Conservation (phyloP, 129 eudicot genomes). For the Tagetes erecta region DNA sequence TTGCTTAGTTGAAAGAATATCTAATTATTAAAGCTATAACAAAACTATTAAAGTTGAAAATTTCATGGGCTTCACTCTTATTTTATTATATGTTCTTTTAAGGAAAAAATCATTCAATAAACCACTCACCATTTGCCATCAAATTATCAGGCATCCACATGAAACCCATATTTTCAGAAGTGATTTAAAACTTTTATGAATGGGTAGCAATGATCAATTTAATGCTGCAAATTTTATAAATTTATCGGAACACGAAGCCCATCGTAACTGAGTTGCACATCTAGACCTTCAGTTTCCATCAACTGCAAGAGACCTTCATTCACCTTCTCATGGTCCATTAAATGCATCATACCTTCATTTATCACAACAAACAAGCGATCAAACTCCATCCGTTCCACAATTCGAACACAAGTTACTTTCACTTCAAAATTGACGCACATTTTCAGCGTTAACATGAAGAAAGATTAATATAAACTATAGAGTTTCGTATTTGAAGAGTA, state of each 20-base stretch:
- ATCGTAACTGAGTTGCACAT: conserved; percentile 89
- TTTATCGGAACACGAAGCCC: conserved; percentile 85
- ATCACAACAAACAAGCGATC: conserved; percentile 2
- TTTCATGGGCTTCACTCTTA: no score
- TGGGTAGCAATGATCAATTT: conserved; percentile 10
- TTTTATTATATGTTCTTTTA: no score
- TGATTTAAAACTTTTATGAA: conserved; percentile 10
- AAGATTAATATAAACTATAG: not conserved
- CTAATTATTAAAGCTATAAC: no score
- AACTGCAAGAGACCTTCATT: conserved; percentile 59
- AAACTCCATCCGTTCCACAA: not conserved
- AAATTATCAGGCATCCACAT: conserved; percentile 1
- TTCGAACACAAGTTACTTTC: not conserved
- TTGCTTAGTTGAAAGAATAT: no score
- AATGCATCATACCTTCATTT: conserved; percentile 90
- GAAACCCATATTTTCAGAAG: conserved; percentile 10
- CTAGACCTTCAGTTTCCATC: conserved; percentile 85
- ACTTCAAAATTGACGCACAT: not conserved
- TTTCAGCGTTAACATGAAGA: not conserved
- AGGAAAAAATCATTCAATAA: not conserved
- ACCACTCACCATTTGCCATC: conserved; percentile 17
- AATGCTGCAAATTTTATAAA: conserved; percentile 37
- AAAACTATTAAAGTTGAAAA: no score
- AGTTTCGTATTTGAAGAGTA: not conserved
- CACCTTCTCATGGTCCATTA: conserved; percentile 92